These are phyloP conservation scores for Neospora caninum DNA, from an alignment of 169 alveolate genomes.

Conservation along the genomic window DNA sequence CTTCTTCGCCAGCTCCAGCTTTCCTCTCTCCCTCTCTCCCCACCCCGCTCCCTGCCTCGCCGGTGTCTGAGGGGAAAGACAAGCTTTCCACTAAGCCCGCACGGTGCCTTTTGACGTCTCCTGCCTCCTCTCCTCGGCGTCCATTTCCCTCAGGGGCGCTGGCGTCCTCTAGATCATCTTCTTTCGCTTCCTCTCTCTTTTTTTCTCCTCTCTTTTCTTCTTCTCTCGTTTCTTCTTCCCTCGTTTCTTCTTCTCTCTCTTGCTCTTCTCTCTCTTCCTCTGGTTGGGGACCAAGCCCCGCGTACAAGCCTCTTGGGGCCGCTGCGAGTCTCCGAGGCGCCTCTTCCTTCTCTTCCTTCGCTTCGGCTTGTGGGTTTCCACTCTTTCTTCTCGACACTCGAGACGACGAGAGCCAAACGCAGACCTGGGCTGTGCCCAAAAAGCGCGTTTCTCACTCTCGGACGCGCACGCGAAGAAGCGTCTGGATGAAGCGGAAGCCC, in stretches of 20 bases:
- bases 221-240: neutral
- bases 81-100: too few species aligned
- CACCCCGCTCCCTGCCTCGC: neutral
- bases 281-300: neutral
- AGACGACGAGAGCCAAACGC: neutral
- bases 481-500: constrained; percentile 36
- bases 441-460: constrained; percentile 25
- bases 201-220: neutral
- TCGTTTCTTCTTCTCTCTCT: too few species aligned
- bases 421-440: constrained; percentile 15
- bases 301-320: neutral
- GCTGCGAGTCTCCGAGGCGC: neutral
- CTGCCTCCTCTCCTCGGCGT: too few species aligned
- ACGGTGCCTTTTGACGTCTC: too few species aligned
- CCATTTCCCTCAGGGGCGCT: neutral
- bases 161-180: neutral
- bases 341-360: neutral
- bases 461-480: constrained; percentile 34
- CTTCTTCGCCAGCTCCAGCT: neutral
- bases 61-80: neutral
- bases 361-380: neutral
- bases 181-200: neutral
- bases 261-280: neutral
- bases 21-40: neutral
- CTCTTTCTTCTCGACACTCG: neutral